Conservation (phyloP, 768 basidiomycete species). For the Suillus hirtellus region DNA sequence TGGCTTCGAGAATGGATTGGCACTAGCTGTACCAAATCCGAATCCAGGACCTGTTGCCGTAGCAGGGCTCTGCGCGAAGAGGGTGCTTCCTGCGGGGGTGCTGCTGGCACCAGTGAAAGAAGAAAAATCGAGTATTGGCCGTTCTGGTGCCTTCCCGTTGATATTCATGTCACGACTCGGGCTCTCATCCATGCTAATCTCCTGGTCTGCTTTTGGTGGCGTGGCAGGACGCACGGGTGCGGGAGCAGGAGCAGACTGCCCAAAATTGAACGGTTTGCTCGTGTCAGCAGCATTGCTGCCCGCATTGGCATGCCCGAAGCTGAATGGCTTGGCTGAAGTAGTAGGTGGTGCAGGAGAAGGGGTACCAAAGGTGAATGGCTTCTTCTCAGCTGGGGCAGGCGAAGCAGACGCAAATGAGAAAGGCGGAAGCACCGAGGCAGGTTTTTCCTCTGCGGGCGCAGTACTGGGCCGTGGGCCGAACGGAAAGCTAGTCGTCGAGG, state of each 20-base stretch:
- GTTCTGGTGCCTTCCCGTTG: slow-evolving; percentile 42
- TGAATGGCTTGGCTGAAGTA: slow-evolving; percentile 34
- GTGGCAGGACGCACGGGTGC: slow-evolving; percentile 53
- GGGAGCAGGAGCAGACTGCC: slow-evolving; percentile 33
- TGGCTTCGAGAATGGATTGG: slow-evolving; percentile 48
- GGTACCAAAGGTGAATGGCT: slow-evolving; percentile 46
- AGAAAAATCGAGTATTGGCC: slow-evolving; percentile 48
- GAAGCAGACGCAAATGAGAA: slow-evolving; percentile 36
- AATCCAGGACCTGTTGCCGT: slow-evolving; percentile 34
- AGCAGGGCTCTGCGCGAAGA: slow-evolving; percentile 37
- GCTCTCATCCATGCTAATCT: slow-evolving; percentile 82
- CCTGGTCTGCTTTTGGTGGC: slow-evolving; percentile 65
- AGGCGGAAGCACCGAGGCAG: slow-evolving; percentile 20
- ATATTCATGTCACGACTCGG: slow-evolving; percentile 62
- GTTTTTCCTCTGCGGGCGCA: slow-evolving; percentile 26
- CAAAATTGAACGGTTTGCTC: slow-evolving; percentile 58
- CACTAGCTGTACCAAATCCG: slow-evolving; percentile 31
- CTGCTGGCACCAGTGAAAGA: slow-evolving; percentile 43
- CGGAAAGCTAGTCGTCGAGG: slow-evolving; percentile 36
- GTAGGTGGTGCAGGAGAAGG: slow-evolving; percentile 33
- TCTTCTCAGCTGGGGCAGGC: slow-evolving; percentile 35
- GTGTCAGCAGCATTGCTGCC: slow-evolving; percentile 42
- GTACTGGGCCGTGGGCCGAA: slow-evolving; percentile 39
- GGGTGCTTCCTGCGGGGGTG: slow-evolving; percentile 29
- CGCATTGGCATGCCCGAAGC: slow-evolving; percentile 46